Conservation (phyloP, 345 rosid genomes). For the Acer negundo region DNA sequence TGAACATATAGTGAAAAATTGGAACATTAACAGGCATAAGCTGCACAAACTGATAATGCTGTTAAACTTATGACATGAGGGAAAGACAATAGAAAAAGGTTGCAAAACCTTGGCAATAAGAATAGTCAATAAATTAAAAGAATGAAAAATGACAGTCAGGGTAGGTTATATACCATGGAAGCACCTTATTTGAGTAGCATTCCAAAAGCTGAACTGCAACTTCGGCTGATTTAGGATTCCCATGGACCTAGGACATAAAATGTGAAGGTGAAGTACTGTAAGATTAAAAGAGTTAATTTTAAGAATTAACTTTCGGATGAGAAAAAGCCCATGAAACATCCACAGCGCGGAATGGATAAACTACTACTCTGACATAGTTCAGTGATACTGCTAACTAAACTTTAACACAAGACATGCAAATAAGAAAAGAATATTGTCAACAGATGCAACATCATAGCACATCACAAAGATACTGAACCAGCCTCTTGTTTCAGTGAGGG, state of each 20-base stretch:
- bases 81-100: background rate
- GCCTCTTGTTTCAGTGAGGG: slow-evolving; percentile 13
- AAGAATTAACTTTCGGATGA: background rate
- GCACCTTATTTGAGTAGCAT: slow-evolving; percentile 64
- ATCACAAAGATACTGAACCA: slow-evolving; percentile 7
- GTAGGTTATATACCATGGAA: slow-evolving; percentile 67
- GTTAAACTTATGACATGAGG: background rate
- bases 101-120: background rate
- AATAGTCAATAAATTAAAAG: slow-evolving; percentile 16
- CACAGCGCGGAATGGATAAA: background rate
- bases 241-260: slow-evolving; percentile 53
- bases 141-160: slow-evolving; percentile 22
- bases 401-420: slow-evolving; percentile 4
- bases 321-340: slow-evolving; percentile 7
- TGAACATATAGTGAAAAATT: background rate
- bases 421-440: slow-evolving; percentile 4
- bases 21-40: too few species aligned
- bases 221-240: slow-evolving; percentile 49
- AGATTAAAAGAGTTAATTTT: background rate
- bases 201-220: slow-evolving; percentile 61
- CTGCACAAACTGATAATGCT: background rate
- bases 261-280: slow-evolving; percentile 3
- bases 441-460: background rate
- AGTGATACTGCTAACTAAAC: slow-evolving; percentile 10
- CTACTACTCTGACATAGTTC: background rate